Percentiles rank a stretch among this genome's conserved stretches.
phyloP scores from a whole-genome alignment of 108 stramenopile species.

The Aurantiochytrium sp. region DNA sequence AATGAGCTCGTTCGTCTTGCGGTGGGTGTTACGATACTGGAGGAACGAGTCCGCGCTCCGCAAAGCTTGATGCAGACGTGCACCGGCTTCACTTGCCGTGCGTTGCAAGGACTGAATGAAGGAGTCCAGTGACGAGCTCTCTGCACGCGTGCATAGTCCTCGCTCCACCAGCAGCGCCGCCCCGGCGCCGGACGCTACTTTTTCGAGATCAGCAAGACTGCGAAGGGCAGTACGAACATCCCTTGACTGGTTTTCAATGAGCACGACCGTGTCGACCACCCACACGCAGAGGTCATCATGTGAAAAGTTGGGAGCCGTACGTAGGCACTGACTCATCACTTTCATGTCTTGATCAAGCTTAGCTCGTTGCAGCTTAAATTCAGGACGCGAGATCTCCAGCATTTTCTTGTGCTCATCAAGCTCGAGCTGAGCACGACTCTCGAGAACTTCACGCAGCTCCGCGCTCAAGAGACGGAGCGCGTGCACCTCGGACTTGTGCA shows the following conservation, averaged over 20 bases:
- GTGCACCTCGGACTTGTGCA: neutral
- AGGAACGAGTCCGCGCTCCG: neutral
- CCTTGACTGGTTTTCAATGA: neutral
- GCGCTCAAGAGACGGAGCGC: neutral
- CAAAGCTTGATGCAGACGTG: neutral
- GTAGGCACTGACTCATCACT: neutral
- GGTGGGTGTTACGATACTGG: neutral
- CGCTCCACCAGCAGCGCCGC: neutral
- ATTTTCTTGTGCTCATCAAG: neutral
- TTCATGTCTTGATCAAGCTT: neutral
- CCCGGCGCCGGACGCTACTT: neutral
- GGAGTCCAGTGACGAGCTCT: neutral
- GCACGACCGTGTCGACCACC: neutral
- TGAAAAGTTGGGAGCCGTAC: neutral
- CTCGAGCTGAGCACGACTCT: neutral
- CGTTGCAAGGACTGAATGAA: neutral
- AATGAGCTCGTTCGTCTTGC: neutral
- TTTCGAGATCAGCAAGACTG: neutral
- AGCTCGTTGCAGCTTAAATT: neutral
- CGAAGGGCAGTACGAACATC: neutral
- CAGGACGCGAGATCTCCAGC: neutral
- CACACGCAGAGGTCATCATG: neutral
- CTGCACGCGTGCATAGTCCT: neutral
- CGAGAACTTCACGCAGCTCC: neutral
- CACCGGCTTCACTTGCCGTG: neutral